Conservation (phyloP, 1,284 basidiomycete genomes). For the Taiwanofungus camphoratus region DNA sequence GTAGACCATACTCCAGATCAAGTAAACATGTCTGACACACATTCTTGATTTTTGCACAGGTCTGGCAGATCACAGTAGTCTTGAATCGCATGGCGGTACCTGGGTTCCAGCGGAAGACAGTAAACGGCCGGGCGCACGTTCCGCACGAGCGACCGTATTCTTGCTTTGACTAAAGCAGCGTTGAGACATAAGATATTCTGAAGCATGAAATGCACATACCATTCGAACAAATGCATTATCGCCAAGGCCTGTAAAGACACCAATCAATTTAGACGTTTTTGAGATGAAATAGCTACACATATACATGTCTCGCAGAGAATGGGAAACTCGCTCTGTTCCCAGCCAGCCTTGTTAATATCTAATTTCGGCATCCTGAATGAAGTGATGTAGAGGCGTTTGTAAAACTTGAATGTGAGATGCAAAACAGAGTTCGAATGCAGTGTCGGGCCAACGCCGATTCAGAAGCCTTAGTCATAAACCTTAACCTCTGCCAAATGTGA, state of each 20-base stretch:
- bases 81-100: conserved; percentile 92
- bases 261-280: background rate
- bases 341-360: conserved; percentile 87
- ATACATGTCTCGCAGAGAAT: conserved; percentile 89
- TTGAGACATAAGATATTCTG: background rate
- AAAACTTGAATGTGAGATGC: background rate
- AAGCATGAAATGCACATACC: conserved; percentile 43
- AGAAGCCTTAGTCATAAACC: too few species aligned
- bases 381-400: background rate
- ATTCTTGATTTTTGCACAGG: conserved; percentile 98
- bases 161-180: conserved; percentile 76
- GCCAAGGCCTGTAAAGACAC: conserved; percentile 61
- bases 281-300: conserved; percentile 22
- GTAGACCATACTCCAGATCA: conserved; percentile 93
- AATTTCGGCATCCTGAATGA: conserved; percentile 47
- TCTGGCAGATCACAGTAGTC: conserved; percentile 97
- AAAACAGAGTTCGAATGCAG: too few species aligned
- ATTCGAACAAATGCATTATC: conserved; percentile 87
- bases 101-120: conserved; percentile 98
- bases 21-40: conserved; percentile 98
- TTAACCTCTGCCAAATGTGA: too few species aligned
- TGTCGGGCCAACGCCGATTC: too few species aligned
- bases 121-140: conserved; percentile 93
- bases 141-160: conserved; percentile 93
- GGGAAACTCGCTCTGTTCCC: conserved; percentile 89